Evolutionary conservation across 1,284 basidiomycete species (phyloP).

Genomic region (Ustilago lituana): DNA sequence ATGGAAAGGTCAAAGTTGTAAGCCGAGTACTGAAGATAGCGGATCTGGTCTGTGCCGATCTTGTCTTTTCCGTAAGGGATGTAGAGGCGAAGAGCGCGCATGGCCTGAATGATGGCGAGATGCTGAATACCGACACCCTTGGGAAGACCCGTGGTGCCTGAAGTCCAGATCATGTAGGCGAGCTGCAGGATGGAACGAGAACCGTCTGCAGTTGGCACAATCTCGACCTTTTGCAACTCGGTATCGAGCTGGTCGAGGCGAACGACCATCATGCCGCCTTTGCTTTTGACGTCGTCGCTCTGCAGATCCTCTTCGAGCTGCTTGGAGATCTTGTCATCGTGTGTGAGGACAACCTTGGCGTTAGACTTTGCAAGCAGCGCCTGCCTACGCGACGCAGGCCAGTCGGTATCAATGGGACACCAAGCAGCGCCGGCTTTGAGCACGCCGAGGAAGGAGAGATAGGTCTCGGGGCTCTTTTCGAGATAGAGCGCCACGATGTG

Average conservation of each 20-base stretch:
- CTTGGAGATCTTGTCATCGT: constrained; percentile 36
- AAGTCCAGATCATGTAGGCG: constrained; percentile 68
- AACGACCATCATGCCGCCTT: constrained; percentile 40
- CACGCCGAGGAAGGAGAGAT: constrained; percentile 58
- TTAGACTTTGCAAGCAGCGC: constrained; percentile 65
- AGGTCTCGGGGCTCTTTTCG: constrained; percentile 60
- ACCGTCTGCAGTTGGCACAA: background rate
- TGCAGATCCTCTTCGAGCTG: constrained; percentile 39
- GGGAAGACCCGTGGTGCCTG: constrained; percentile 68
- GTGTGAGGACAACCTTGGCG: constrained; percentile 55
- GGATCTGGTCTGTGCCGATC: constrained; percentile 50
- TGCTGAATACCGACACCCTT: constrained; percentile 67
- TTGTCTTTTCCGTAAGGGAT: constrained; percentile 58
- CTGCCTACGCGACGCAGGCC: constrained; percentile 61
- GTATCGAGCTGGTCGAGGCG: constrained; percentile 50
- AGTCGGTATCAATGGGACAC: constrained; percentile 68
- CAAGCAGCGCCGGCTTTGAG: constrained; percentile 67
- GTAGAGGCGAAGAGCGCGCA: constrained; percentile 61
- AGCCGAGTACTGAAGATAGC: constrained; percentile 67
- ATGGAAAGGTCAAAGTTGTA: constrained; percentile 67
- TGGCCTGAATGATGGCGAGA: constrained; percentile 63
- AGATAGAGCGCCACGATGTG: constrained; percentile 61
- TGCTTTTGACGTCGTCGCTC: constrained; percentile 28
- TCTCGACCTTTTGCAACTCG: constrained; percentile 14
- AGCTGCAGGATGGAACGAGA: constrained; percentile 48